Conservation (phyloP, 2,329 filamentous ascomycete genomes). For the Colletotrichum tamarilloi region DNA sequence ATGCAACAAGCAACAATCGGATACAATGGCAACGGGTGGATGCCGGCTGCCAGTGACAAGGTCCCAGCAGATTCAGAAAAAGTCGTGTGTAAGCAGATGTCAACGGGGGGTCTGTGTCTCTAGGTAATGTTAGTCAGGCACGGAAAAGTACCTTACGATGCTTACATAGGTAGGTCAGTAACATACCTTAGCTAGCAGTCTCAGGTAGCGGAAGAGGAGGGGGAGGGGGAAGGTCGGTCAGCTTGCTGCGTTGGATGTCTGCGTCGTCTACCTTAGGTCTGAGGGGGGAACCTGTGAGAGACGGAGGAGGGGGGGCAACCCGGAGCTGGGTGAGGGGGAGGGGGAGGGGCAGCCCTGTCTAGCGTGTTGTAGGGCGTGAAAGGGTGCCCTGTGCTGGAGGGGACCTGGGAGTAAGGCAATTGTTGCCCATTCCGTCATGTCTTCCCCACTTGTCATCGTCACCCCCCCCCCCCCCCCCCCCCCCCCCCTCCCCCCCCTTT, state of each 20-base stretch:
- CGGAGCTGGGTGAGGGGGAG: background rate
- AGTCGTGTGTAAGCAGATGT: conserved; percentile 4
- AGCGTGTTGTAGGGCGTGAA: background rate
- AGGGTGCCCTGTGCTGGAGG: background rate
- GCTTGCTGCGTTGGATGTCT: background rate
- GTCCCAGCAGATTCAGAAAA: background rate
- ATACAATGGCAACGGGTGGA: conserved; percentile 5
- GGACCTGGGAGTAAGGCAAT: background rate
- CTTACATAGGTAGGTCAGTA: background rate
- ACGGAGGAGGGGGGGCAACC: background rate
- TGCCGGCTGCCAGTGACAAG: background rate
- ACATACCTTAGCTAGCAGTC: too few species aligned
- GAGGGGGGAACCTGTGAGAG: background rate
- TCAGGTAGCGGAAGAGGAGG: background rate
- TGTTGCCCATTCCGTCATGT: background rate
- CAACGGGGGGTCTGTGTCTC: background rate
- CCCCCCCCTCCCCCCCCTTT: too few species aligned
- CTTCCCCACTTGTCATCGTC: conserved; percentile 1
- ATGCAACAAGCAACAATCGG: background rate
- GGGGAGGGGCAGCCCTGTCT: conserved; percentile 10
- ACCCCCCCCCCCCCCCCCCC: background rate
- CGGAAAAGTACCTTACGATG: background rate
- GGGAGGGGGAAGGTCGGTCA: background rate
- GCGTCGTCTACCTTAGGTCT: background rate
- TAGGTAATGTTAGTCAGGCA: background rate